These are phyloP conservation scores for Harringtonia aguacate DNA, from an alignment of 2,329 filamentous ascomycete genomes.

Conservation along the genomic window DNA sequence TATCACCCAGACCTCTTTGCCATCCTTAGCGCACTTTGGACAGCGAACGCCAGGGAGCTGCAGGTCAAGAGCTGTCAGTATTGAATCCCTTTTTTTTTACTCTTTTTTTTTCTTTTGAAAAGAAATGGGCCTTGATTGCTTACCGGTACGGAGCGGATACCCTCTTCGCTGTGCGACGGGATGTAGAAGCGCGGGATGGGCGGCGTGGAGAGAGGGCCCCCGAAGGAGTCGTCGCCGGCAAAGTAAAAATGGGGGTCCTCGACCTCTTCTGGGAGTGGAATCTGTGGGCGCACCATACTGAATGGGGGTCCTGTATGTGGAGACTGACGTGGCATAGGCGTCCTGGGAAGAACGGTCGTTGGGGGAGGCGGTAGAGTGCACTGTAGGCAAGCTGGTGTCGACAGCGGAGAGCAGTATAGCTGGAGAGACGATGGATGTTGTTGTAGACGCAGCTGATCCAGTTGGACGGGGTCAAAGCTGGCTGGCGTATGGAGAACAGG, in stretches of 20 bases:
- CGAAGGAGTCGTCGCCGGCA: not conserved
- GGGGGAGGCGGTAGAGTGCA: too few species aligned
- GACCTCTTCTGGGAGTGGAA: slow-evolving; percentile 1
- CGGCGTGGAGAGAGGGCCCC: not conserved
- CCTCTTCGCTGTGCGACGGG: slow-evolving; percentile 3
- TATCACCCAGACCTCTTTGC: slow-evolving; percentile 16
- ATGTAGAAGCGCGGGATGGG: slow-evolving; percentile 3
- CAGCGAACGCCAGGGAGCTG: slow-evolving; percentile 15
- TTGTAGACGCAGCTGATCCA: too few species aligned
- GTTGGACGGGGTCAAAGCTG: too few species aligned
- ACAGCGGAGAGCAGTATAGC: too few species aligned
- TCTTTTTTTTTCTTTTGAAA: not conserved
- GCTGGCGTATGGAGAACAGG: too few species aligned
- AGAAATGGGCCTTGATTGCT: not conserved
- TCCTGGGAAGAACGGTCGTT: too few species aligned
- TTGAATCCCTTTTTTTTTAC: not conserved
- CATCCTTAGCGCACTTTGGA: slow-evolving; percentile 13
- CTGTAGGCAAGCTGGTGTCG: too few species aligned
- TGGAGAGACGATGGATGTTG: too few species aligned
- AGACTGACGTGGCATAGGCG: not conserved
- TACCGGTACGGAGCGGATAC: slow-evolving; percentile 10
- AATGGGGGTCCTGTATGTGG: not conserved
- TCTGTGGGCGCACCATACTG: not conserved
- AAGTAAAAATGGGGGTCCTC: not conserved
- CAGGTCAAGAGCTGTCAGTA: not conserved